Base-by-base conservation (phyloP, 192 early-diverging fungal species). In the Spinellus fusiger region DNA sequence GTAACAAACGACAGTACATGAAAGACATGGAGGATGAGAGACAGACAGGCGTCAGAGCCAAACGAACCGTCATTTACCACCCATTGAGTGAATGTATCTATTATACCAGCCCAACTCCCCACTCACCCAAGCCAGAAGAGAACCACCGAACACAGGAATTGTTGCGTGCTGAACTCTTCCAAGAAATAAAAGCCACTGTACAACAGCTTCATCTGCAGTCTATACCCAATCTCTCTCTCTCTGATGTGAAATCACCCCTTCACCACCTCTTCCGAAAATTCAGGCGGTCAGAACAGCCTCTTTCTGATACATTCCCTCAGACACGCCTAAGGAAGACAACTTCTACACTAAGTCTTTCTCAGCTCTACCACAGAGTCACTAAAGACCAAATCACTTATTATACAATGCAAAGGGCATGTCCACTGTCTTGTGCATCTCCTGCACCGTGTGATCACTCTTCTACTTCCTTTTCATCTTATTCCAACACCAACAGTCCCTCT, bases 11-110 rank as follows among this genome's bases (percentile, higher is more conserved):
- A 37, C 60, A 68, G 29, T 61, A 54, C n/a, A 38, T 68, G n/a
- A 31, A 53, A n/a, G 66, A 71, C 46, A 37, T 65, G 28, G 58
- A 71, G 8, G 58, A 71, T 26, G 69, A 71, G 34, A 59, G 59
- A 27, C 27, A 62, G 22, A 31, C 48, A n/a, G 54, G 51, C 10
- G 34, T 49, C 3, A 44, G 18, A 8, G 64, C 56, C 13, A 59
- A 57, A 15, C 54, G 46, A 44, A 71, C 69, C 1, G 20, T 71
- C 31, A 56, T 71, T 7, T 61, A 64, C 47, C 69, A 71, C 55
- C 58, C 69, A 1, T 31, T 60, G 2, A 71, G 60, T n/a, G 35
- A 62, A 12, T 58, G 62, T 0, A 56, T 54, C 16, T 71, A 71
- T 56, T 71, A 61, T n/a, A 71, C 69, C 22, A 65, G 47, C 23